phyloP scores from a whole-genome alignment of 2,329 filamentous ascomycete species.

The Mycosphaerella sp. region DNA sequence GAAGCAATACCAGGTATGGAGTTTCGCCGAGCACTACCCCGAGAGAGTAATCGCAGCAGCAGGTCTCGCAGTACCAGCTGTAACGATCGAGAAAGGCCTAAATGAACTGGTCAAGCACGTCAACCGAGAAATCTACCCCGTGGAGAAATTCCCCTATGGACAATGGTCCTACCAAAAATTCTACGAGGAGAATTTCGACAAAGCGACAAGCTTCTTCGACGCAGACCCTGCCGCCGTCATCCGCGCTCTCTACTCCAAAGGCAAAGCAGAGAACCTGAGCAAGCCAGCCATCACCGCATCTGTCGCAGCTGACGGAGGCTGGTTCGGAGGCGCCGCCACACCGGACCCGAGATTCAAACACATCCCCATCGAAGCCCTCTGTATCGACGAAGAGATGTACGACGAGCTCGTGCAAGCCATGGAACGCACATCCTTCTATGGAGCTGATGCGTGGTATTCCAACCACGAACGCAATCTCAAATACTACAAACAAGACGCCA shows the following conservation, averaged over 20 bases:
- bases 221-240: constrained; percentile 25
- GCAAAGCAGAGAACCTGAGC: constrained; percentile 25
- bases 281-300: constrained; percentile 25
- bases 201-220: constrained; percentile 20
- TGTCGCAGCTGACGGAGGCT: constrained; percentile 29
- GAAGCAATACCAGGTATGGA: constrained; percentile 17
- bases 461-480: constrained; percentile 41
- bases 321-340: constrained; percentile 30
- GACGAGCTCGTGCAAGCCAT: constrained; percentile 33
- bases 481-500: constrained; percentile 37
- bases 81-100: constrained; percentile 39
- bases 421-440: constrained; percentile 39
- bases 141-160: constrained; percentile 37
- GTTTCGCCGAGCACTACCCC: constrained; percentile 27
- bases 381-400: constrained; percentile 30
- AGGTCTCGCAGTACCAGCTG: constrained; percentile 39
- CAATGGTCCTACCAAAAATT: constrained; percentile 35
- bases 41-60: constrained; percentile 31
- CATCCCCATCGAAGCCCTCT: constrained; percentile 29
- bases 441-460: constrained; percentile 39
- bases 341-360: constrained; percentile 26
- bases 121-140: constrained; percentile 44
- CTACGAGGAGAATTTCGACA: constrained; percentile 30
- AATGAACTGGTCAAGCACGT: constrained; percentile 33
- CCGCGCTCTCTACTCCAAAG: constrained; percentile 26